Percentiles rank a stretch among this genome's conserved stretches.
These are phyloP conservation scores for Boletus bicolor DNA, from an alignment of 768 basidiomycete genomes.

Conservation along the genomic window DNA sequence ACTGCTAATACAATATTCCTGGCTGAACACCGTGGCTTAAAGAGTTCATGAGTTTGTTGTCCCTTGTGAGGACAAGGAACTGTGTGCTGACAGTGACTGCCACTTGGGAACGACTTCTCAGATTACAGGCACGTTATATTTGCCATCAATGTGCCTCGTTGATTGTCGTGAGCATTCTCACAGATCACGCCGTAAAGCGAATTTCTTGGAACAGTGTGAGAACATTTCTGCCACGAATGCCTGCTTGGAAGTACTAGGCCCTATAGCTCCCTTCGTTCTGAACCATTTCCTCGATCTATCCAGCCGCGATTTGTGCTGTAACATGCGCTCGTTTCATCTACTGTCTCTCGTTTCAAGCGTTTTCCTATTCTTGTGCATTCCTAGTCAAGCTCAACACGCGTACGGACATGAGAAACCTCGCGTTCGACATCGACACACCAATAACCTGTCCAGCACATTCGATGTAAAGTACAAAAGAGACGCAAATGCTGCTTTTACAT, in stretches of 20 bases:
- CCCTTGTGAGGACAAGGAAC: background rate
- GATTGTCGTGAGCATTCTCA: background rate
- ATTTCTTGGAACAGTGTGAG: background rate
- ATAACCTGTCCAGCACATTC: background rate
- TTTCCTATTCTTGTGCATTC: slow-evolving; percentile 14
- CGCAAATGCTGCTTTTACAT: slow-evolving; percentile 23
- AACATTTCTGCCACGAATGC: background rate
- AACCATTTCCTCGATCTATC: background rate
- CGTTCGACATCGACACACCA: slow-evolving; percentile 7
- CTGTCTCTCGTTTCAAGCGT: slow-evolving; percentile 23
- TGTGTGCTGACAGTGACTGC: too few relatives aligned
- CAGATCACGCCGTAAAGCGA: too few relatives aligned
- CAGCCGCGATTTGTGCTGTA: slow-evolving; percentile 11
- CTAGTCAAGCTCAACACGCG: slow-evolving; percentile 6
- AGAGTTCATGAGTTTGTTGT: background rate
- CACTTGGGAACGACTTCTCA: background rate
- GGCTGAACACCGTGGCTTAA: too few relatives aligned
- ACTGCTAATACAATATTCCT: background rate
- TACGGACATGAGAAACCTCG: slow-evolving; percentile 12
- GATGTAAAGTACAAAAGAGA: slow-evolving; percentile 17
- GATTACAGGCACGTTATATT: background rate
- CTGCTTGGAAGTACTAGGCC: background rate
- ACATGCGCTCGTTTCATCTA: slow-evolving; percentile 28
- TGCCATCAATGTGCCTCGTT: too few relatives aligned
- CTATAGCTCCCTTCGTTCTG: background rate